These are phyloP conservation scores for Corymbia citriodora DNA, from an alignment of 441 rosid species.

Conservation along the genomic window DNA sequence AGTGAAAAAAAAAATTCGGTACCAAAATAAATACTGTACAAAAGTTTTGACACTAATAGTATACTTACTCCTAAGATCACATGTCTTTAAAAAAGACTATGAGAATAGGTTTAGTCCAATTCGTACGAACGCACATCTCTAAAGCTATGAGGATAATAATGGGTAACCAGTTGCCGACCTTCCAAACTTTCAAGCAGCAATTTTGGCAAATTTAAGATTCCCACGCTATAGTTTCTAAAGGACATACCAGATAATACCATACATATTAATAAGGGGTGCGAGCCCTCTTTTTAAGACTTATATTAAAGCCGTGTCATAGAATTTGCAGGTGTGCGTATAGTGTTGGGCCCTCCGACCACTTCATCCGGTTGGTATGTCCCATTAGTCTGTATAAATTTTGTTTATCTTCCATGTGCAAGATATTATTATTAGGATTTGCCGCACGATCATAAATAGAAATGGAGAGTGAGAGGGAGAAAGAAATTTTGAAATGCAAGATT, in stretches of 20 bases:
- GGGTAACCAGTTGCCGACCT: not conserved
- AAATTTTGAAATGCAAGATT: not conserved
- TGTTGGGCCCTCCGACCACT: not conserved
- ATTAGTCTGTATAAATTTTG: not conserved
- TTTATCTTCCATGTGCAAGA: not conserved
- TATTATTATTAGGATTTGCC: not conserved
- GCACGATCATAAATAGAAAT: not conserved
- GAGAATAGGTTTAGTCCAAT: rapidly evolving
- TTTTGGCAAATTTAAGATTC: not conserved
- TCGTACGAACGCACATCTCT: not conserved
- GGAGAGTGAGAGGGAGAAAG: not conserved
- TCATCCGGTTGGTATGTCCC: not conserved
- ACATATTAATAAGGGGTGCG: not conserved
- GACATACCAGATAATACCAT: not conserved
- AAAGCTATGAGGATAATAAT: not conserved
- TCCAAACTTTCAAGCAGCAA: not conserved
- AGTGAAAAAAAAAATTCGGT: no score
- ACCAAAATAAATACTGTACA: no score
- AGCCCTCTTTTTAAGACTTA: not conserved
- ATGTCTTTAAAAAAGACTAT: not conserved
- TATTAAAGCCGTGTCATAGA: rapidly evolving
- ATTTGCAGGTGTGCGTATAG: not conserved
- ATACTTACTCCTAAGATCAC: not conserved
- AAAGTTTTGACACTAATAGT: no score
- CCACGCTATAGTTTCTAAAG: rapidly evolving